Conservation (phyloP, 2,329 filamentous ascomycete genomes). For the Leptographium radiaticola region DNA sequence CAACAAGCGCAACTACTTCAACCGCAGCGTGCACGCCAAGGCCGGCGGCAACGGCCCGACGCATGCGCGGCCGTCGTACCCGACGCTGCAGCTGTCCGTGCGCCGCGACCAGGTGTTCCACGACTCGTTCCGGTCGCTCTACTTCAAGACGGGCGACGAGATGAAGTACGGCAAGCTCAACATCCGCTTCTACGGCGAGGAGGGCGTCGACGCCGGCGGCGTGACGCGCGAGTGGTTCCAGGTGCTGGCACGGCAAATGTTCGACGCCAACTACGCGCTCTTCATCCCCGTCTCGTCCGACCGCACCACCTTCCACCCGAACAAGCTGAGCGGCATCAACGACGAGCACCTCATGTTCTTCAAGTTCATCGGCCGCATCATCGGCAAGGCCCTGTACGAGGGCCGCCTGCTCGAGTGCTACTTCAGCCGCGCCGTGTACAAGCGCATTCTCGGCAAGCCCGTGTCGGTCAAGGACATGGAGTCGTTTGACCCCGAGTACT, state of each 20-base stretch:
- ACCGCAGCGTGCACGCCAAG: slow-evolving; percentile 67
- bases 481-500: slow-evolving; percentile 94
- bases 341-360: slow-evolving; percentile 95
- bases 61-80: slow-evolving; percentile 54
- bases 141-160: slow-evolving; percentile 92
- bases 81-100: slow-evolving; percentile 71
- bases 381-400: slow-evolving; percentile 96
- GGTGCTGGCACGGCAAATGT: slow-evolving; percentile 94
- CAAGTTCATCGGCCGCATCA: slow-evolving; percentile 97
- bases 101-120: slow-evolving; percentile 94
- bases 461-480: slow-evolving; percentile 99
- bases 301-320: slow-evolving; percentile 96
- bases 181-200: slow-evolving; percentile 92
- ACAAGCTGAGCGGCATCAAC: slow-evolving; percentile 86
- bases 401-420: slow-evolving; percentile 93
- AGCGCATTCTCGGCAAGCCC: slow-evolving; percentile 85
- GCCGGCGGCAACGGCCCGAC: slow-evolving; percentile 34
- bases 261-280: slow-evolving; percentile 92
- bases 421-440: slow-evolving; percentile 97
- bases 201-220: slow-evolving; percentile 94
- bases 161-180: slow-evolving; percentile 99
- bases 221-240: slow-evolving; percentile 99
- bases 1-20: slow-evolving; percentile 99
- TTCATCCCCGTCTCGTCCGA: slow-evolving; percentile 96
- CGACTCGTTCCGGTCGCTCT: slow-evolving; percentile 95